Conservation (phyloP, 805 yeast species). For the Barnettozyma vustinii region DNA sequence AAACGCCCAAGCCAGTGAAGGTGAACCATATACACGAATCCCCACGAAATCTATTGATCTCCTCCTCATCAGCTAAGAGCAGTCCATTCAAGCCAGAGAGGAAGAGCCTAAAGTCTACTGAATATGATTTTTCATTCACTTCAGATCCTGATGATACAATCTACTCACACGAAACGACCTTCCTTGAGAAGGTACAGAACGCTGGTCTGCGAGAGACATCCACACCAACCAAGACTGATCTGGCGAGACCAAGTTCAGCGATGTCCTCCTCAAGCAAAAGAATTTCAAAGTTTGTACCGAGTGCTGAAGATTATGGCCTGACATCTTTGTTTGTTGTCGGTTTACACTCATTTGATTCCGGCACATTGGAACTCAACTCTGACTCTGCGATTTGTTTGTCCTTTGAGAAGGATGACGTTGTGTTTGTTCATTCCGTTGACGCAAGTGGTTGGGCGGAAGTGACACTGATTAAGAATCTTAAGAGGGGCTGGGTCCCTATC, state of each 20-base stretch:
- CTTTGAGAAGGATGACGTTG: conserved; percentile 62
- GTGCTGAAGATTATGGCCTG: conserved; percentile 35
- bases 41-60: conserved; percentile 1
- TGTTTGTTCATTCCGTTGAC: conserved; percentile 73
- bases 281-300: conserved; percentile 2
- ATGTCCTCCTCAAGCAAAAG: background rate
- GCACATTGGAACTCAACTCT: conserved; percentile 53
- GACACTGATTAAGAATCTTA: conserved; percentile 54
- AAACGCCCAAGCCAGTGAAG: conserved; percentile 4
- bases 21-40: conserved; percentile 2
- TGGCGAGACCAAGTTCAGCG: background rate
- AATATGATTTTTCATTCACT: conserved; percentile 9
- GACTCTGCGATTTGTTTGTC: conserved; percentile 72
- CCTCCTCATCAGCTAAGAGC: background rate
- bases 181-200: background rate
- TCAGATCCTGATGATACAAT: conserved; percentile 17
- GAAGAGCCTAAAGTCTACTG: background rate
- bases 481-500: conserved; percentile 84
- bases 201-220: background rate
- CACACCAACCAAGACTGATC: background rate
- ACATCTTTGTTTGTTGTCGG: conserved; percentile 53
- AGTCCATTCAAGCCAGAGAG: background rate
- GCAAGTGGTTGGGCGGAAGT: conserved; percentile 89
- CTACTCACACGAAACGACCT: conserved; percentile 17
- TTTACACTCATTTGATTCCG: conserved; percentile 52